These are phyloP conservation scores for Colletotrichum gloeosporioides DNA, from an alignment of 2,329 filamentous ascomycete genomes.

Conservation along the genomic window DNA sequence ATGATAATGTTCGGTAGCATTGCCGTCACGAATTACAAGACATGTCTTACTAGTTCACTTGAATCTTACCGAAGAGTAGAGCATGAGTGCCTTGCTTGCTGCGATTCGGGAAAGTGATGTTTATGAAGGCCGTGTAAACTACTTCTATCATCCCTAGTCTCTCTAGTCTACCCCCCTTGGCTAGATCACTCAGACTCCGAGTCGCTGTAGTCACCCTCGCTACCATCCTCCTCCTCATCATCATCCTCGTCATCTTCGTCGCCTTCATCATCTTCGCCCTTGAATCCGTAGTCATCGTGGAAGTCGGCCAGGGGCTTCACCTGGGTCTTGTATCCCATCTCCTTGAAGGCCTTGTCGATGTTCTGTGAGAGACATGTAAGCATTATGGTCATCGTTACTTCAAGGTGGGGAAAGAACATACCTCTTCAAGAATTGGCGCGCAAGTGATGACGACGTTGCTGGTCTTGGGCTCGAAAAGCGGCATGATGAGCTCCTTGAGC, in stretches of 20 bases:
- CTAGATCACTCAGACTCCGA: conserved; percentile 31
- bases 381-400: neutral
- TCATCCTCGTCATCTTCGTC: conserved; percentile 61
- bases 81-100: neutral
- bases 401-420: conserved; percentile 48
- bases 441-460: conserved; percentile 91
- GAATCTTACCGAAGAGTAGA: neutral
- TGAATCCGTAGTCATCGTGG: conserved; percentile 87
- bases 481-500: conserved; percentile 77
- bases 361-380: conserved; percentile 52
- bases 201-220: conserved; percentile 44
- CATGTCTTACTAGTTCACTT: neutral
- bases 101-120: neutral
- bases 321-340: conserved; percentile 79
- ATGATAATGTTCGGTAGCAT: neutral
- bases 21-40: neutral
- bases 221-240: conserved; percentile 61
- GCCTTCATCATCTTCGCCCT: conserved; percentile 65
- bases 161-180: conserved; percentile 11
- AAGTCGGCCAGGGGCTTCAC: conserved; percentile 79
- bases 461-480: conserved; percentile 79
- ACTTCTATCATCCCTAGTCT: neutral
- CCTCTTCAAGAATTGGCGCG: conserved; percentile 83
- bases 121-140: neutral
- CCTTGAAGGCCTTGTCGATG: conserved; percentile 76